phyloP scores from a whole-genome alignment of 805 yeast genomes.

The Teunomyces barrocoloradensis region DNA sequence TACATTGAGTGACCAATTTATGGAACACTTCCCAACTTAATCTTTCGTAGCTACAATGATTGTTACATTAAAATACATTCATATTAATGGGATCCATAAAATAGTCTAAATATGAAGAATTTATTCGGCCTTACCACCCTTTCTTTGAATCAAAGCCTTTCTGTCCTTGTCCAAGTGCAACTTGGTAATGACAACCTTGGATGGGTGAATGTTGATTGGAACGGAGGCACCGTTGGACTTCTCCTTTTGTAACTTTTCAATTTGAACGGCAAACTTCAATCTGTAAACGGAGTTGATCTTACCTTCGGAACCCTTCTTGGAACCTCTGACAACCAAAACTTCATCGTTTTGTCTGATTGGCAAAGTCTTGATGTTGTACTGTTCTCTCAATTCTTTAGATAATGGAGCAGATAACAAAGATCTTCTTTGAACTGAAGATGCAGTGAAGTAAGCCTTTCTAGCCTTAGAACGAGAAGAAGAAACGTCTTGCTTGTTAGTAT shows the following conservation, averaged over 20 bases:
- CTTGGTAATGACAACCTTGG: conserved; percentile 98
- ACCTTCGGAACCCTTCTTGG: conserved; percentile 99
- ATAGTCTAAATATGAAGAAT: conserved; percentile 16
- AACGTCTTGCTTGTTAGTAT: conserved; percentile 71
- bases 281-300: conserved; percentile 97
- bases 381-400: conserved; percentile 97
- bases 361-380: conserved; percentile 92
- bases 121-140: conserved; percentile 96
- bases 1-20: not conserved
- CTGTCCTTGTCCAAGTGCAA: conserved; percentile 98
- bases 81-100: conserved; percentile 7
- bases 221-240: conserved; percentile 97
- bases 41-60: not conserved
- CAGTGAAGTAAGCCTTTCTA: conserved; percentile 99
- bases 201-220: conserved; percentile 97
- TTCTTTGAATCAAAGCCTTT: conserved; percentile 94
- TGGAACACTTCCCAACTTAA: not conserved
- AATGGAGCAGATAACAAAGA: conserved; percentile 95
- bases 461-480: conserved; percentile 99
- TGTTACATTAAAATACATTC: conserved; percentile 13
- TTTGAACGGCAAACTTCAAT: conserved; percentile 94
- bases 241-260: conserved; percentile 96
- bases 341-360: conserved; percentile 98
- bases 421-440: conserved; percentile 96
- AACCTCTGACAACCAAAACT: conserved; percentile 95